These are phyloP conservation scores for Aspergillus luchuensis DNA, from an alignment of 2,329 filamentous ascomycete species.

Conservation along the genomic window DNA sequence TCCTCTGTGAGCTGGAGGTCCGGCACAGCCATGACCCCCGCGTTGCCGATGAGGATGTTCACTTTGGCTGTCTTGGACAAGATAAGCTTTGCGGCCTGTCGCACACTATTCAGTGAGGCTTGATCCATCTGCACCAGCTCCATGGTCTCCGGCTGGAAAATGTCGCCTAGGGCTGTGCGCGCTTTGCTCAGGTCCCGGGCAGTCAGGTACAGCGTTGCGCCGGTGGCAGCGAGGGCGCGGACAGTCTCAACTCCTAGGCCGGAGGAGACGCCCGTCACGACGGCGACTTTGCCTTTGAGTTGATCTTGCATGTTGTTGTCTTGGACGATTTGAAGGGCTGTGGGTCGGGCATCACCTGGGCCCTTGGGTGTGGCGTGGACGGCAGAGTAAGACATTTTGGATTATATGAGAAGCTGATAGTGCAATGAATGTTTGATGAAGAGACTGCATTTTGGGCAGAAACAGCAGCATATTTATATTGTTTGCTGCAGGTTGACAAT, in stretches of 20 bases:
- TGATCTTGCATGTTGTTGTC: conserved; percentile 27
- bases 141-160: conserved; percentile 27
- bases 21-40: conserved; percentile 44
- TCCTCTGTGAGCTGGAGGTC: conserved; percentile 40
- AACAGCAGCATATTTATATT: background rate
- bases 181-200: conserved; percentile 41
- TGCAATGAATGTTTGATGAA: background rate
- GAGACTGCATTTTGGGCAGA: background rate
- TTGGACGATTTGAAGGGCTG: conserved; percentile 38
- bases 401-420: background rate
- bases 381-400: conserved; percentile 27
- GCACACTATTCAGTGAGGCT: conserved; percentile 18
- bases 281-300: conserved; percentile 15
- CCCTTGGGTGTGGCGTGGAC: conserved; percentile 20
- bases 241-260: conserved; percentile 51
- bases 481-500: background rate
- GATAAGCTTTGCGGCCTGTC: conserved; percentile 13
- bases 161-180: conserved; percentile 27
- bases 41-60: conserved; percentile 46
- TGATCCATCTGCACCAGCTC: conserved; percentile 17
- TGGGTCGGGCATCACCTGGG: conserved; percentile 31
- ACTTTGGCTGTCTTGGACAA: conserved; percentile 16
- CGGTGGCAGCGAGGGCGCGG: conserved; percentile 42
- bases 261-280: conserved; percentile 28
- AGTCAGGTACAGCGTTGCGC: conserved; percentile 39